Percentiles rank a stretch among this genome's conserved stretches.
Conservation (phyloP, 2,329 filamentous ascomycete genomes). For the Coniochaeta sp. region DNA sequence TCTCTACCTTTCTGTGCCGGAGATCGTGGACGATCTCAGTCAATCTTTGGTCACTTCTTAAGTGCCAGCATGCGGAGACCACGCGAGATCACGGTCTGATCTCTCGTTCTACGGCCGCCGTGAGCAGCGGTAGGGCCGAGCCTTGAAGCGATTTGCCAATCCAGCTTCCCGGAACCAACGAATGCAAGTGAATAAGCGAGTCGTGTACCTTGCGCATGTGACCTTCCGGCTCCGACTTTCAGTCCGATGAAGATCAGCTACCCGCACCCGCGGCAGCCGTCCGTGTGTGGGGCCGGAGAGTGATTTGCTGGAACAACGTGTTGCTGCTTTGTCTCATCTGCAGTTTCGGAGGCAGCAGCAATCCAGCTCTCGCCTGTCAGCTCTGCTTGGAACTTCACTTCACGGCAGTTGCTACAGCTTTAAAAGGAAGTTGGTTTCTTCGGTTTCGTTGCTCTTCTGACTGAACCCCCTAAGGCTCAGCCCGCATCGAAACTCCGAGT, state of each 20-base stretch:
- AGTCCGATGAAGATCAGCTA: neutral
- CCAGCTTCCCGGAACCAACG: neutral
- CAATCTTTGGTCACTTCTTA: neutral
- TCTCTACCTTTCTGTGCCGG: too few species aligned
- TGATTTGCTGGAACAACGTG: neutral
- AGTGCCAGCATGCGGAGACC: neutral
- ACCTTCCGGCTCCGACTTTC: neutral
- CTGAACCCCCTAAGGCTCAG: neutral
- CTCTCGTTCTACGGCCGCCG: neutral
- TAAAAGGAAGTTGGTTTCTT: neutral
- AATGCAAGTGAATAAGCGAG: neutral
- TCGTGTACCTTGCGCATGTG: neutral
- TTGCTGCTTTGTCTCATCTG: neutral
- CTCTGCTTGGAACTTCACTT: neutral
- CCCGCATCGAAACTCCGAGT: neutral
- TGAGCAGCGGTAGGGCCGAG: neutral
- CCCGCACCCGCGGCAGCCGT: neutral
- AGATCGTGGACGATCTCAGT: neutral
- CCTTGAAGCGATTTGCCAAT: neutral
- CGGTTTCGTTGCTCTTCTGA: neutral
- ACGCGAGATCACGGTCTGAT: neutral
- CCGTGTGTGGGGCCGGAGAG: neutral
- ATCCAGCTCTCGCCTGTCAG: too few species aligned
- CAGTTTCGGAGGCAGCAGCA: neutral
- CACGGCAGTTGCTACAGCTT: neutral